These are phyloP conservation scores for Eimeria sp. DNA, from an alignment of 169 alveolate species.

Conservation along the genomic window DNA sequence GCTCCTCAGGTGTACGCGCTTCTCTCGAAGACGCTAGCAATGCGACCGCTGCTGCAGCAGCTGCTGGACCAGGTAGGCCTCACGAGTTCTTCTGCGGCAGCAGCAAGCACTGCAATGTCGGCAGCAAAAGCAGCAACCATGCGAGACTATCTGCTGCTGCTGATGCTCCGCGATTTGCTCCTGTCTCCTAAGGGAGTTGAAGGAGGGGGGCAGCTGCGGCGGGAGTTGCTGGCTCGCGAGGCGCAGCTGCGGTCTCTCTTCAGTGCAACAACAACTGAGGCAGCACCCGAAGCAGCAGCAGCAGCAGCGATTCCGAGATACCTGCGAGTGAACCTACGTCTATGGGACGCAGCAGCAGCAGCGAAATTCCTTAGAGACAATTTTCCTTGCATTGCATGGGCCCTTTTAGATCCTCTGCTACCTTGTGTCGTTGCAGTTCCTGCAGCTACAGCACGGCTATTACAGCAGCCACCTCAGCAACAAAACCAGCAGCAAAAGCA, in stretches of 20 bases:
- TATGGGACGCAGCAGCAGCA: conserved; percentile 65
- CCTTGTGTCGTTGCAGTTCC: conserved; percentile 36
- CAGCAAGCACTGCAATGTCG: neutral
- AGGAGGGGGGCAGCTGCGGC: conserved; percentile 31
- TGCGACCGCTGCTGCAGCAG: conserved; percentile 43
- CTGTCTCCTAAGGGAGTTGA: conserved; percentile 32
- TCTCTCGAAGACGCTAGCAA: conserved; percentile 61
- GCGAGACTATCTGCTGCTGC: conserved; percentile 45
- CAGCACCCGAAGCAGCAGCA: conserved; percentile 22
- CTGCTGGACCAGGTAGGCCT: conserved; percentile 43
- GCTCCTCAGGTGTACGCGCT: conserved; percentile 70
- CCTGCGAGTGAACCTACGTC: neutral
- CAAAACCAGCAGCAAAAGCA: neutral
- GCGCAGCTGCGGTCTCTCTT: conserved; percentile 33
- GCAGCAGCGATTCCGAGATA: conserved; percentile 41
- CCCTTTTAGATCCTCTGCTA: conserved; percentile 9
- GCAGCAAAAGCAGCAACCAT: neutral
- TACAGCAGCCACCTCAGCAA: neutral
- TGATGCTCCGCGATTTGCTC: conserved; percentile 50
- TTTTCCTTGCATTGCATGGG: neutral
- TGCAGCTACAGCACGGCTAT: conserved; percentile 51
- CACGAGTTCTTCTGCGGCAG: neutral
- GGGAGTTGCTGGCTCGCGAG: conserved; percentile 23
- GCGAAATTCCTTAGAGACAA: neutral
- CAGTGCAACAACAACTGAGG: neutral